Percentiles rank a stretch among this genome's conserved stretches.
These are phyloP conservation scores for Picea abies DNA, from an alignment of 83 land plant genomes.

Conservation along the genomic window DNA sequence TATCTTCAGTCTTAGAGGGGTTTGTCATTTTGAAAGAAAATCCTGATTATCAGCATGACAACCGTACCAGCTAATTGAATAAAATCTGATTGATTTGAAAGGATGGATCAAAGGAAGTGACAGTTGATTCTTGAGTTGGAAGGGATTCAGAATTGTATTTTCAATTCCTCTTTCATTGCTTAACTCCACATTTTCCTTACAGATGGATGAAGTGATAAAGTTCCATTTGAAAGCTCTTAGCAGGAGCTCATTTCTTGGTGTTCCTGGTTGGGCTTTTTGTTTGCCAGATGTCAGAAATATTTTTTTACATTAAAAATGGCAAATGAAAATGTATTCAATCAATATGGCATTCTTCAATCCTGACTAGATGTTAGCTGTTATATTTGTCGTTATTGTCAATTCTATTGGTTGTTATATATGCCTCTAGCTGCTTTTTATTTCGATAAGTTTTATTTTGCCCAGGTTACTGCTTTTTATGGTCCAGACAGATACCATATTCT, in stretches of 20 bases:
- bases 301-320: not conserved
- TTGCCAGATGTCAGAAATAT: not conserved
- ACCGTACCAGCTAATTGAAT: not conserved
- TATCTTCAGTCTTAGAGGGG: conserved; percentile 88
- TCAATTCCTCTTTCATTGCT: not conserved
- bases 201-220: not conserved
- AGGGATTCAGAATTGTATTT: not conserved
- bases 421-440: not conserved
- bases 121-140: not conserved
- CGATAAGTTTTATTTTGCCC: not conserved
- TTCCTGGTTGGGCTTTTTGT: not conserved
- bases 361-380: not conserved
- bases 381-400: not conserved
- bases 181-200: not conserved
- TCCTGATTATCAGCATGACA: conserved; percentile 85
- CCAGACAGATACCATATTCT: too few relatives aligned
- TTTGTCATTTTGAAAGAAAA: conserved; percentile 90
- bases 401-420: not conserved
- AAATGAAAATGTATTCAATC: not conserved
- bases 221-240: not conserved
- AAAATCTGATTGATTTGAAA: not conserved
- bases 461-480: not conserved
- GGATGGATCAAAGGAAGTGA: not conserved
- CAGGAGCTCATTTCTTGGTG: not conserved
- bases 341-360: not conserved